A percentile compares a stretch with the other conserved stretches of the same genome.
phyloP scores from a whole-genome alignment of 805 yeast species.

The Candida manassasensis region DNA sequence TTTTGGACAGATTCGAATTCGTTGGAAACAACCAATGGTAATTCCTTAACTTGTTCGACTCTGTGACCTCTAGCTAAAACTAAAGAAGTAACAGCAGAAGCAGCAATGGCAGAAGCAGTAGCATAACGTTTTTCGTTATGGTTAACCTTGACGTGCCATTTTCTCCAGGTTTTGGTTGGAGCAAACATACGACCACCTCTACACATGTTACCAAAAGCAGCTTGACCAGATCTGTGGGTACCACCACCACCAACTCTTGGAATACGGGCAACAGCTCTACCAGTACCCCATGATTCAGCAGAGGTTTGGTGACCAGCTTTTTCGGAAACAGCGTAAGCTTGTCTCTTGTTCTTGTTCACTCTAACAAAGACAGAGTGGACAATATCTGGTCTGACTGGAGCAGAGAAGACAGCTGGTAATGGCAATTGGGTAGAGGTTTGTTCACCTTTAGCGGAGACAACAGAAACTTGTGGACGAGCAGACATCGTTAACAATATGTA shows the following conservation, averaged over 20 bases:
- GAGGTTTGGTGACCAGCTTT: slow-evolving; percentile 99
- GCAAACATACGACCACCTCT: slow-evolving; percentile 99
- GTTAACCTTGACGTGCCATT: slow-evolving; percentile 99
- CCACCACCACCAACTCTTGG: slow-evolving; percentile 99
- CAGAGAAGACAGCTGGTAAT: slow-evolving; percentile 97
- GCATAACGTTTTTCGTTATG: slow-evolving; percentile 99
- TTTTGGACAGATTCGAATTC: slow-evolving; percentile 89
- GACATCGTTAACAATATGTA: slow-evolving; percentile 37
- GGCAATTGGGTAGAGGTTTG: slow-evolving; percentile 79
- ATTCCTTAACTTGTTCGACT: slow-evolving; percentile 96
- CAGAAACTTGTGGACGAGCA: slow-evolving; percentile 94
- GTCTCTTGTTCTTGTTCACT: slow-evolving; percentile 99
- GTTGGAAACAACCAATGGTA: slow-evolving; percentile 94
- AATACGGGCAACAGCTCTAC: slow-evolving; percentile 99
- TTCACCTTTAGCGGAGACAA: slow-evolving; percentile 83
- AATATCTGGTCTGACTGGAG: slow-evolving; percentile 99
- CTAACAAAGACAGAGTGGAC: slow-evolving; percentile 98
- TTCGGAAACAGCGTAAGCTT: slow-evolving; percentile 99
- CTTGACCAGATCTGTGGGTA: slow-evolving; percentile 99
- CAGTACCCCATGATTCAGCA: slow-evolving; percentile 99
- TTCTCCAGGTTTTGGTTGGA: slow-evolving; percentile 99
- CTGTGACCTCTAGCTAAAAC: slow-evolving; percentile 99
- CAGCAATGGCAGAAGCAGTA: slow-evolving; percentile 99
- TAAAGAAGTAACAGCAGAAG: slow-evolving; percentile 95
- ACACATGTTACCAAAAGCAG: slow-evolving; percentile 99